Evolutionary conservation across 345 rosid species (phyloP), one percentile per base, ranked within the genome.

Genomic region (Eucalyptus caleyi): DNA sequence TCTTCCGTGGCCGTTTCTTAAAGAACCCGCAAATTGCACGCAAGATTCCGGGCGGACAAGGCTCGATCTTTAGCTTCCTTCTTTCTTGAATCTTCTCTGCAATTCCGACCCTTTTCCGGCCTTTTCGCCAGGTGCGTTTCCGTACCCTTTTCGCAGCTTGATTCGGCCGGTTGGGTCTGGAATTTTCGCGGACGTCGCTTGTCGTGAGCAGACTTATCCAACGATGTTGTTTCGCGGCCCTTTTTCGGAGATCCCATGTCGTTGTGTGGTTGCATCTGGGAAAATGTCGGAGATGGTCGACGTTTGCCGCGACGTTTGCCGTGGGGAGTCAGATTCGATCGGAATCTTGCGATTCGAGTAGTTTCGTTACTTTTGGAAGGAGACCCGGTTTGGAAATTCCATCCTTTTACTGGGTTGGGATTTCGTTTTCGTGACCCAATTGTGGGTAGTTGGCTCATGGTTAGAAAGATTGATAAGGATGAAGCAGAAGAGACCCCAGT

Each of bases 1-100:
- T 40, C 47, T 21, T 6, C 16, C 85, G 47, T 23, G 44, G 47
- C 47, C 7, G 85, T 23, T 77, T 77, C 47, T 77, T 21, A 40
- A 40, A 77, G 47, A 21, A 40, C 16, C 27, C 85, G 85, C 85
- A 77, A 77, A 77, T 40, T 23, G 85, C 85, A 40, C 27, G 89
- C 88, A 92, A 89, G 95, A 94, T 92, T 67, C 50, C 42, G 24
- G 67, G 21, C 4, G 60, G 59, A 30, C 69, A 26, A 14, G 21
- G n/a, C 21, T 53, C 65, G 3, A 24, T 86, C 62, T 21, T 23
- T 40, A 56, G 62, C n/a, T 19, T 51, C 62, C 12, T 27, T 37
- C 40, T 86, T 86, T 51, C 34, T 50, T 51, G 44, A 56, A 40
- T 77, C 85, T 77, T 77, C 85, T 77, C 44, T 40, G 85, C 85